Evolutionary conservation across 345 rosid genomes (phyloP).

Genomic region (Eucalyptus globulus): DNA sequence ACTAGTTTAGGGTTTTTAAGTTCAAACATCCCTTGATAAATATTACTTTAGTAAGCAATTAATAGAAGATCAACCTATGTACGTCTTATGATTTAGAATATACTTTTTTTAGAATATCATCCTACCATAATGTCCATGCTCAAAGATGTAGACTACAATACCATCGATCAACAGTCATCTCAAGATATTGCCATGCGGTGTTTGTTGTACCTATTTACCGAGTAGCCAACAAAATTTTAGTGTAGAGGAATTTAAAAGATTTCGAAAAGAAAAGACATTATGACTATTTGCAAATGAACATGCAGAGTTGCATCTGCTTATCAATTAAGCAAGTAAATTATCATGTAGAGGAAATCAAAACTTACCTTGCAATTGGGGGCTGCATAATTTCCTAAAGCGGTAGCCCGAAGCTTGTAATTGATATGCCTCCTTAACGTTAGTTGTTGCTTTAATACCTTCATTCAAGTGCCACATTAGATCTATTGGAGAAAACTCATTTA

Average conservation of each 20-base stretch:
- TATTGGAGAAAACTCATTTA: too few species aligned
- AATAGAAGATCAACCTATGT: not conserved
- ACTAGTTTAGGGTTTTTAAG: too few species aligned
- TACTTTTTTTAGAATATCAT: not conserved
- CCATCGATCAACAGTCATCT: not conserved
- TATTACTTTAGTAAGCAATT: not conserved
- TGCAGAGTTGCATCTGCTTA: not conserved
- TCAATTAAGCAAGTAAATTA: not conserved
- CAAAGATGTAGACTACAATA: not conserved
- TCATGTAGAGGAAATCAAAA: not conserved
- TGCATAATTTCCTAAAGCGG: conserved; percentile 80
- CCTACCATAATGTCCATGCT: not conserved
- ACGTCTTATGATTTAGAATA: not conserved
- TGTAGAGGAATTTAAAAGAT: not conserved
- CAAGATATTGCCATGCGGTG: not conserved
- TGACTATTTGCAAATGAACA: not conserved
- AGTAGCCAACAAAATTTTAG: not conserved
- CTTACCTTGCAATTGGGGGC: conserved; percentile 92
- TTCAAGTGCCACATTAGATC: too few species aligned
- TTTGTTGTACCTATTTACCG: not conserved
- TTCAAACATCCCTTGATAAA: not conserved
- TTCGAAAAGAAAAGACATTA: not conserved
- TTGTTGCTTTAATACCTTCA: too few species aligned
- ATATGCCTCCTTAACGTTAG: too few species aligned
- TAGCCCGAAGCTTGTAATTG: conserved; percentile 82